phyloP scores from a whole-genome alignment of 495 filamentous ascomycete genomes.

The Podospora conica region DNA sequence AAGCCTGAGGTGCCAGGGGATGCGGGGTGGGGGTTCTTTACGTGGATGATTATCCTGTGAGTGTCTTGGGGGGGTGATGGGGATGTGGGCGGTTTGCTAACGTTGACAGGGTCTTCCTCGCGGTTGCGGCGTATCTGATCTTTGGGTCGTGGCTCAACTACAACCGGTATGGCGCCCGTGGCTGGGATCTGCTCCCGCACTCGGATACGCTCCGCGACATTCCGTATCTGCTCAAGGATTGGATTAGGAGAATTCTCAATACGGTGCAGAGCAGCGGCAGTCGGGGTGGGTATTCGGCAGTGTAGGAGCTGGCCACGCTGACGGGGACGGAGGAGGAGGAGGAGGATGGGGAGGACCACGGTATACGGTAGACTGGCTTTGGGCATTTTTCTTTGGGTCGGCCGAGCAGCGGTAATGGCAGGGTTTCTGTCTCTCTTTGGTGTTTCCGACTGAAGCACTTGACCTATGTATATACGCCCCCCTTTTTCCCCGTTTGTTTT shows the following conservation, averaged over 20 bases:
- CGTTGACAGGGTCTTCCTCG: conserved; percentile 66
- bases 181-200: conserved; percentile 93
- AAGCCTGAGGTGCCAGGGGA: conserved; percentile 22
- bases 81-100: conserved; percentile 12
- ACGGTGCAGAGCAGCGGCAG: conserved; percentile 74
- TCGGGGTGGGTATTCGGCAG: conserved; percentile 89
- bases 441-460: background rate
- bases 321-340: background rate
- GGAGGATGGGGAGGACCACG: background rate
- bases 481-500: background rate
- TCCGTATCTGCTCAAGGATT: conserved; percentile 89
- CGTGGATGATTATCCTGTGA: conserved; percentile 94
- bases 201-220: conserved; percentile 86
- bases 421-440: background rate
- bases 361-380: background rate
- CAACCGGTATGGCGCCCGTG: conserved; percentile 88
- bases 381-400: background rate
- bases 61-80: conserved; percentile 29
- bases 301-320: conserved; percentile 44
- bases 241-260: conserved; percentile 66
- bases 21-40: conserved; percentile 85
- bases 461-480: background rate
- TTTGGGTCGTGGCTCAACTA: conserved; percentile 99
- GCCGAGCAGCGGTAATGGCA: background rate
- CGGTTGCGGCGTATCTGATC: conserved; percentile 84